Percentiles rank a stretch among this genome's conserved stretches.
Evolutionary conservation across 441 rosid genomes (phyloP).

Genomic region (Erodium texanum): DNA sequence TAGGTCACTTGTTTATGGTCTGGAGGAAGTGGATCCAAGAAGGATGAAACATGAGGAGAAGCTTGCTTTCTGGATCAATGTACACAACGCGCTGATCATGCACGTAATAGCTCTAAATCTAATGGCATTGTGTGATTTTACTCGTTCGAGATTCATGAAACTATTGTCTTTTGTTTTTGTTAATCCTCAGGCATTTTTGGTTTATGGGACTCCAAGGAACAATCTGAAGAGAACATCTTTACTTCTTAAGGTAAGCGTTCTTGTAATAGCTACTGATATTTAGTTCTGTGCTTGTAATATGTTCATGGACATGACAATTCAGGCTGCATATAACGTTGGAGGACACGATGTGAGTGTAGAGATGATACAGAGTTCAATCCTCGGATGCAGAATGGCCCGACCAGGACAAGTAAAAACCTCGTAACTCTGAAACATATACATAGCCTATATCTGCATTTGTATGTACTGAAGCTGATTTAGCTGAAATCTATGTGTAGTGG

Average conservation of each 20-base stretch:
- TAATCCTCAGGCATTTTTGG: conserved; percentile 53
- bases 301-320: conserved; percentile 16
- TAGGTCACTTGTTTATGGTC: conserved; percentile 63
- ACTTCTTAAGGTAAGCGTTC: conserved; percentile 40
- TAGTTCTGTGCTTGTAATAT: conserved; percentile 11
- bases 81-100: conserved; percentile 68
- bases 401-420: conserved; percentile 59
- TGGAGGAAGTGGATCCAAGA: conserved; percentile 55
- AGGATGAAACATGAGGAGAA: conserved; percentile 64
- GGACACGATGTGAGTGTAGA: conserved; percentile 57
- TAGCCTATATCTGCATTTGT: neutral
- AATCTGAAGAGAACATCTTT: conserved; percentile 53
- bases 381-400: conserved; percentile 62
- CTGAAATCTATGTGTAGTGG: conserved; percentile 38
- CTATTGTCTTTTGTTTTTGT: conserved; percentile 1
- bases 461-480: neutral
- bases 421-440: neutral
- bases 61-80: conserved; percentile 72
- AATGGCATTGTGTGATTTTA: too few species aligned
- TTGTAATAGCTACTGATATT: neutral
- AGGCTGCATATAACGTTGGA: conserved; percentile 78
- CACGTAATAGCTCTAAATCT: conserved; percentile 36
- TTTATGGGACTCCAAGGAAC: conserved; percentile 59
- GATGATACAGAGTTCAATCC: conserved; percentile 57
- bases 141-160: too few species aligned